A percentile compares a stretch with the other conserved stretches of the same genome.
Conservation (phyloP, 257 asterid species). For the Craterostigma plantagineum region DNA sequence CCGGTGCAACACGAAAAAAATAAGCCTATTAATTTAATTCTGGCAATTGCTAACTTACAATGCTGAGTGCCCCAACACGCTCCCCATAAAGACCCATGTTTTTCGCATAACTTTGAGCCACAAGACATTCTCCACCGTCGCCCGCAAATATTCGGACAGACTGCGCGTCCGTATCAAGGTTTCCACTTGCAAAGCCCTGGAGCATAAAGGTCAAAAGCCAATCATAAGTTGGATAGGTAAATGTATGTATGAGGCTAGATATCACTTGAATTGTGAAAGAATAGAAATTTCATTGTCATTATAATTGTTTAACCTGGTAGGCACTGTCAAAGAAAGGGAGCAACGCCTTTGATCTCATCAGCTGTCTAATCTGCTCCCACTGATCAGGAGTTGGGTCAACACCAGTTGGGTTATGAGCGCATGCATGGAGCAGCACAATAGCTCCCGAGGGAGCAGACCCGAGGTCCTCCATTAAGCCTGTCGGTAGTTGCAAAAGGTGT, state of each 20-base stretch:
- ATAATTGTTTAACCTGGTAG: conserved; percentile 44
- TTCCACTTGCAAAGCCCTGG: conserved; percentile 98
- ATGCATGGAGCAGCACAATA: conserved; percentile 88
- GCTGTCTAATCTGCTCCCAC: conserved; percentile 83
- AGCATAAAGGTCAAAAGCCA: conserved; percentile 4
- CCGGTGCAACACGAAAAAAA: neutral
- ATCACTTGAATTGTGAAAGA: conserved; percentile 1
- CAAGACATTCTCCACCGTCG: conserved; percentile 84
- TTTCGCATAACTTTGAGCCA: conserved; percentile 96
- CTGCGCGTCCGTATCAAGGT: conserved; percentile 80
- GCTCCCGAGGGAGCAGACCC: conserved; percentile 92
- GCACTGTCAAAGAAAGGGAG: conserved; percentile 98
- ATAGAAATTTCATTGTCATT: no score
- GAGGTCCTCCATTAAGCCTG: conserved; percentile 94
- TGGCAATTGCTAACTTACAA: conserved; percentile 36
- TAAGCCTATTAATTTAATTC: no score
- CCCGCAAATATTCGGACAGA: conserved; percentile 68
- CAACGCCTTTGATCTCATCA: conserved; percentile 67
- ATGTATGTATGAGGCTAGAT: neutral
- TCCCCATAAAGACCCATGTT: conserved; percentile 98
- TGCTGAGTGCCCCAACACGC: conserved; percentile 96
- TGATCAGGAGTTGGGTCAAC: conserved; percentile 91
- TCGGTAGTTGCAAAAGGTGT: conserved; percentile 3
- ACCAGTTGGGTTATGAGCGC: conserved; percentile 99
- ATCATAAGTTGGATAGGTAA: neutral